These are phyloP conservation scores for Barnettozyma californica DNA, from an alignment of 805 yeast species.

Conservation along the genomic window DNA sequence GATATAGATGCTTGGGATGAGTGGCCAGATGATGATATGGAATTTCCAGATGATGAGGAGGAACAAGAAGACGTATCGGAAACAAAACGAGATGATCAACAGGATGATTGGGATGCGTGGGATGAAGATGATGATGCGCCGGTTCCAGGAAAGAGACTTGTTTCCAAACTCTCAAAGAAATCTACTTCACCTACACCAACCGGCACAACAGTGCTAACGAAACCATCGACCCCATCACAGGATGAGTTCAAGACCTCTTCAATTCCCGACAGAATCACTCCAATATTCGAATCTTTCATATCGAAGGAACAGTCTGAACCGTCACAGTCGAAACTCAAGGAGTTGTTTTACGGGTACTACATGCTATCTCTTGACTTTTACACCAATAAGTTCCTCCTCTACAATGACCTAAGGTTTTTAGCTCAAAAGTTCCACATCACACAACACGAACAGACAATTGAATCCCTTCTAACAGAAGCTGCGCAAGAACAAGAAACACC, in stretches of 20 bases:
- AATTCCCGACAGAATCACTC: constrained; percentile 11
- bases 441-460: constrained; percentile 41
- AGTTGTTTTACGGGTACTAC: constrained; percentile 15
- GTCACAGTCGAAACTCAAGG: constrained; percentile 14
- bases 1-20: constrained; percentile 13
- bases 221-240: background rate
- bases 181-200: constrained; percentile 17
- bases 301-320: constrained; percentile 7
- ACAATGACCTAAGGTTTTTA: constrained; percentile 19
- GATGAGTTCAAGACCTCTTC: constrained; percentile 2
- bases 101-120: constrained; percentile 24
- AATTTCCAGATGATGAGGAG: constrained; percentile 23
- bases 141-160: constrained; percentile 1
- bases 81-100: constrained; percentile 1
- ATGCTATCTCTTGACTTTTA: constrained; percentile 17
- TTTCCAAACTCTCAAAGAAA: constrained; percentile 9
- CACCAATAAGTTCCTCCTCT: constrained; percentile 12
- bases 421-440: constrained; percentile 3
- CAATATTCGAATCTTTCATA: constrained; percentile 16
- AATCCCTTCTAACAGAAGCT: constrained; percentile 11
- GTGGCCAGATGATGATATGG: constrained; percentile 15
- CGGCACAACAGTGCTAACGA: constrained; percentile 10
- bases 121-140: constrained; percentile 16
- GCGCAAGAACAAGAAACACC: constrained; percentile 10
- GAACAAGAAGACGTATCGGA: constrained; percentile 1